Base-by-base conservation (phyloP, 1,139 yeast genomes). In the Diutina rugosa region DNA sequence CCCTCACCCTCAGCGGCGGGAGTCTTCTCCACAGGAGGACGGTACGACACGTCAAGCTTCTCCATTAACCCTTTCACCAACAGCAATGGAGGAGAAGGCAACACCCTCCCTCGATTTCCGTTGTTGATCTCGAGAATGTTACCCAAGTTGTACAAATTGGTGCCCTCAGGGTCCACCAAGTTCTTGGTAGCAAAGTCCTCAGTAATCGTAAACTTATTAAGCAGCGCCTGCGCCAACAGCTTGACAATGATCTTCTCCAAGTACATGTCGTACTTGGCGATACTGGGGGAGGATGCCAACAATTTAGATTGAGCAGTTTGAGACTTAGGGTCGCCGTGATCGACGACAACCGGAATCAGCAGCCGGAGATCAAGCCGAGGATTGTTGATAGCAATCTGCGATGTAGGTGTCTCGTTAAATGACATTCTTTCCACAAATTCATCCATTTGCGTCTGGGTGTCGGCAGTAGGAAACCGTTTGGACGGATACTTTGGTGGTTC, bases 91-190 rank as follows among this genome's bases (percentile, higher is more conserved):
- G 54, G 7, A 54, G 53, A 51, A 63, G 63, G 30, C 62, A 53
- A 38, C 3, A 69, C 60, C 71, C 71, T 67, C n/a, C 59, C 61
- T 6, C 54, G 54, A 55, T 54, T 55, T 1, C 58, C 21, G 5
- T 65, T 59, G 44, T 66, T 66, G 7, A 64, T 59, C 14, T 59
- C 61, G 51, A 74, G 59, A 4, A 73, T 65, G 59, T 73, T 74
- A 5, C 55, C 53, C 32, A 61, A 55, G 21, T 58, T 60, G 30
- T 59, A 58, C 54, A 72, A 57, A 56, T 71, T 73, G 57, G 74
- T 71, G 44, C 71, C 59, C 55, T 70, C 59, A 3, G 57, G 48
- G 10, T 30, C 53, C 4, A 49, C 53, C 14, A 60, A 46, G 21
- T 57, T 56, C 4, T 57, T 58, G 12, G 56, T 59, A 14, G 71